phyloP scores from a whole-genome alignment of 2,329 filamentous ascomycete genomes.

The Beauveria sp. region DNA sequence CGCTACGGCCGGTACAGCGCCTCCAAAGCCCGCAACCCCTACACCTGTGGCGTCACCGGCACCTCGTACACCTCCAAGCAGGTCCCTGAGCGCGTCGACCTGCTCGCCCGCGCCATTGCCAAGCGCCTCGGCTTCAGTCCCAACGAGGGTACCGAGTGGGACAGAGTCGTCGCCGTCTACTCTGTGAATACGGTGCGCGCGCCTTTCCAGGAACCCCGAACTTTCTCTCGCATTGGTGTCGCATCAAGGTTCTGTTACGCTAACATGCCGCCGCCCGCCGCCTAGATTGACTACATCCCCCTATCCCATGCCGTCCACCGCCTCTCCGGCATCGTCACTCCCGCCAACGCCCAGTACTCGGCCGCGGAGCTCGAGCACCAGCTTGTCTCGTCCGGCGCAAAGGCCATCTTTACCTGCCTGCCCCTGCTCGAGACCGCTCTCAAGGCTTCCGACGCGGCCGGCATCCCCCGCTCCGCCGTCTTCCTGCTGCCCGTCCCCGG shows the following conservation, averaged over 20 bases:
- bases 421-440: conserved; percentile 58
- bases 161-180: conserved; percentile 71
- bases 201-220: no score
- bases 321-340: conserved; percentile 64
- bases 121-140: conserved; percentile 65
- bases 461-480: conserved; percentile 55
- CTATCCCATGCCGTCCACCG: conserved; percentile 68
- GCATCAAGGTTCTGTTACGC: neutral
- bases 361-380: conserved; percentile 64
- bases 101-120: conserved; percentile 58
- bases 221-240: no score
- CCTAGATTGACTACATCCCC: conserved; percentile 65
- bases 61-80: conserved; percentile 57
- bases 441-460: conserved; percentile 53
- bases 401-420: conserved; percentile 63
- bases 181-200: conserved; percentile 66
- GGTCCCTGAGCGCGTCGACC: conserved; percentile 57
- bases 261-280: no score
- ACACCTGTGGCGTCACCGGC: conserved; percentile 68
- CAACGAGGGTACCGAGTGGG: conserved; percentile 68
- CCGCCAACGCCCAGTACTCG: conserved; percentile 69
- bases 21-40: conserved; percentile 58
- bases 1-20: conserved; percentile 58
- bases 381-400: conserved; percentile 59
- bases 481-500: conserved; percentile 63